These are phyloP conservation scores for Eleusine indica DNA, from an alignment of 176 grass and related monocot species.

Conservation along the genomic window DNA sequence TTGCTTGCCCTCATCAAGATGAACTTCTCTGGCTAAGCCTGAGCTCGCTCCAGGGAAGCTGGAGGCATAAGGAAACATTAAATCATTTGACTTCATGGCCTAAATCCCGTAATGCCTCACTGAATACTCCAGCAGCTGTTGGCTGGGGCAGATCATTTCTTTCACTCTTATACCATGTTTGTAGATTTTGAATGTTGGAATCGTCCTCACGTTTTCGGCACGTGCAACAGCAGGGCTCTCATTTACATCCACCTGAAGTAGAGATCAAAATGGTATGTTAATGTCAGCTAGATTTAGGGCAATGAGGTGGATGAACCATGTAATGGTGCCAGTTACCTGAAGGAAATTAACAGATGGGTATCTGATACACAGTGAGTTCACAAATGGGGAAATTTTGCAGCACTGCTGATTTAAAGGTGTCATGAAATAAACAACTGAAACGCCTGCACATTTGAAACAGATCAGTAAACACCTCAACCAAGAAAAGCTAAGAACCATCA, in stretches of 20 bases:
- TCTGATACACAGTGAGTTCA: constrained; percentile 72
- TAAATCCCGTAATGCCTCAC: constrained; percentile 85
- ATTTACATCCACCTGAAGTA: constrained; percentile 74
- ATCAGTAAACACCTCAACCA: constrained; percentile 20
- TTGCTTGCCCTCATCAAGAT: constrained; percentile 38
- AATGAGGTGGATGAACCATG: constrained; percentile 20
- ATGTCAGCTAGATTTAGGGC: not conserved
- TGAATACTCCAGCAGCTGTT: constrained; percentile 88
- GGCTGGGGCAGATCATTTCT: constrained; percentile 90
- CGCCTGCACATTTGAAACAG: constrained; percentile 51
- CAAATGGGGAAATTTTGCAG: constrained; percentile 71
- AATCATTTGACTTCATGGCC: constrained; percentile 40
- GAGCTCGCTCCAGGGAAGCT: constrained; percentile 32
- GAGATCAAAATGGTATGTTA: constrained; percentile 26
- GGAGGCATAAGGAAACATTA: constrained; percentile 25
- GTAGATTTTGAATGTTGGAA: constrained; percentile 96
- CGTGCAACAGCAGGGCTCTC: constrained; percentile 65
- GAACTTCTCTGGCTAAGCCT: constrained; percentile 37
- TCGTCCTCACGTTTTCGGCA: constrained; percentile 78
- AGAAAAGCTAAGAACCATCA: constrained; percentile 11
- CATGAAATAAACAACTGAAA: constrained; percentile 94
- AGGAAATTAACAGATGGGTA: constrained; percentile 93
- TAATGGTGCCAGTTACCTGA: constrained; percentile 54
- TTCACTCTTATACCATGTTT: constrained; percentile 87
- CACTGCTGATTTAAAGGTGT: constrained; percentile 71